Conservation (phyloP, 257 asterid genomes). For the Solanum piurae region DNA sequence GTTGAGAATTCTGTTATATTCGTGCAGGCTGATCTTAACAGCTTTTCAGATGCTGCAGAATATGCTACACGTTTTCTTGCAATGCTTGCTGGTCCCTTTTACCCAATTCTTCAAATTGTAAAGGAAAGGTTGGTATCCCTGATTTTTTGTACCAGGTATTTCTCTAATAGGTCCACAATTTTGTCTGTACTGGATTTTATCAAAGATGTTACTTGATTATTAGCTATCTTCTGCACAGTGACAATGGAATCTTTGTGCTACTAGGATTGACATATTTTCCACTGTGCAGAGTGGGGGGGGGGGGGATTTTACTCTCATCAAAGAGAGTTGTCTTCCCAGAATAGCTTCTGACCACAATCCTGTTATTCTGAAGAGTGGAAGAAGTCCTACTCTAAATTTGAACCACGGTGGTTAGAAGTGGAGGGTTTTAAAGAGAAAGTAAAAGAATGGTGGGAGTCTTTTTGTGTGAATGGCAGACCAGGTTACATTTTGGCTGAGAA, state of each 20-base stretch:
- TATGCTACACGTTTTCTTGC: constrained; percentile 75
- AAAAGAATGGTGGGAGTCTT: neutral
- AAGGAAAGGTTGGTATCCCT: constrained; percentile 71
- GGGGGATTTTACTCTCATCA: neutral
- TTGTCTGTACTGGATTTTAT: neutral
- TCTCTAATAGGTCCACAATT: neutral
- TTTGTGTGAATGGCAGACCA: neutral
- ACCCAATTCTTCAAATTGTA: constrained; percentile 70
- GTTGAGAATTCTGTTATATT: constrained; percentile 8
- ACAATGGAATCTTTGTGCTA: neutral
- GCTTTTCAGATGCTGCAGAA: constrained; percentile 78
- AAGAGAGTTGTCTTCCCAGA: neutral
- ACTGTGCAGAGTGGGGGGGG: neutral
- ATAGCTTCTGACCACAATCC: neutral
- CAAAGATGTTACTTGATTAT: neutral
- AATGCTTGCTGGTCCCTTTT: constrained; percentile 90
- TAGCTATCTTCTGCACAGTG: neutral
- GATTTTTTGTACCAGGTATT: neutral
- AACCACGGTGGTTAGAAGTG: neutral
- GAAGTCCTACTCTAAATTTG: neutral
- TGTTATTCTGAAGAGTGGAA: neutral
- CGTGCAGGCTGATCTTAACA: constrained; percentile 78
- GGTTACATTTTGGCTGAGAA: neutral
- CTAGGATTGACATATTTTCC: neutral
- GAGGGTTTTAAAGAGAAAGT: neutral